Evolutionary conservation across 129 eudicot genomes (phyloP), one percentile per base, ranked within the genome.

Genomic region (Flaveria ramosissima): DNA sequence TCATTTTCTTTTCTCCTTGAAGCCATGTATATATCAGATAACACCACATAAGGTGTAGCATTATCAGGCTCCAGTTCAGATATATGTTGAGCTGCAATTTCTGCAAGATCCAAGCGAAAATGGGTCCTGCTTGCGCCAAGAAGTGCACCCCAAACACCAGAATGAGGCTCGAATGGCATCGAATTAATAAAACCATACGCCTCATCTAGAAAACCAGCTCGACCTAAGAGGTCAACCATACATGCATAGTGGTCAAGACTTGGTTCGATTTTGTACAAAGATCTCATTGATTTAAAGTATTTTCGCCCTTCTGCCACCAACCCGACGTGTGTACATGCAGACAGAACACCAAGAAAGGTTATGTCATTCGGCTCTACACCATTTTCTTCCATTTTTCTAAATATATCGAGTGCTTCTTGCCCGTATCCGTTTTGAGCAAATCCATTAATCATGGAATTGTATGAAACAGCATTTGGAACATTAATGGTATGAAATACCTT

Each of bases 71-170:
- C 92, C 78, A 89, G 78, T 71, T 75, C 84, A 42, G 64, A 76
- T 10, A 92, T 71, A 53, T 23, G 48, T 30, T 69, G 68, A 65
- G 94, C 86, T 11, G 96, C 98, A 63, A 90, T 78, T 86, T 90
- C 83, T 42, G 93, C 96, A 75, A 90, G 67, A 83, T 89, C 98
- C 68, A 82, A 82, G 15, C 80, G 85, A 53, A 75, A 70, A 72
- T 84, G 87, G 36, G 24, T 81, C 74, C 86, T 80, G 67, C 98
- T 88, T 73, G 92, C 92, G 71, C 89, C 85, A 53, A 92, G 90
- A 77, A 92, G 94, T n/a, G 96, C 93, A 80, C 96, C 98, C 96
- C 98, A 92, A 67, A 90, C 89, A 1, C 96, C 96, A 57, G 78
- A 46, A 82, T 92, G 90, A 9, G 93, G 92, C 77, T 86, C 84